These are phyloP conservation scores for Macrotyloma uniflorum DNA, from an alignment of 306 rosid species.

Conservation along the genomic window DNA sequence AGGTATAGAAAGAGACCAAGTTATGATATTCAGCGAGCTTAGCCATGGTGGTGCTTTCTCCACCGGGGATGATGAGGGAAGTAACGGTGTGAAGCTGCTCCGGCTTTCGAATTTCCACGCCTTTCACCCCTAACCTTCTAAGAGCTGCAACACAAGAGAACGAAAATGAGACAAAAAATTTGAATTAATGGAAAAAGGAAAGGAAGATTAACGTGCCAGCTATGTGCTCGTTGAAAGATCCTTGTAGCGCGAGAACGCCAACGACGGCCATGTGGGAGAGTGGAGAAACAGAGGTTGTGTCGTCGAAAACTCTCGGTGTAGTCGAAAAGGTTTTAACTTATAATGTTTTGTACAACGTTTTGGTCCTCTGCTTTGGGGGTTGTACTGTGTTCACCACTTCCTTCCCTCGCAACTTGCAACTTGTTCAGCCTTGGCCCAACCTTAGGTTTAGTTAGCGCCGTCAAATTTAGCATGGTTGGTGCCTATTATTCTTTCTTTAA, in stretches of 20 bases:
- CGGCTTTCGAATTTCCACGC: slow-evolving; percentile 85
- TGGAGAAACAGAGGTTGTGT: background rate
- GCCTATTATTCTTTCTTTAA: background rate
- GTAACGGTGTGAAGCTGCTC: slow-evolving; percentile 76
- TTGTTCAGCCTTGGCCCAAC: background rate
- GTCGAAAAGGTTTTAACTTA: background rate
- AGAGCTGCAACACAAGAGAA: slow-evolving; percentile 49
- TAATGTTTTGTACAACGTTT: background rate
- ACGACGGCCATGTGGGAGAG: slow-evolving; percentile 62
- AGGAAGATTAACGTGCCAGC: slow-evolving; percentile 52
- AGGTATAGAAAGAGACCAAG: slow-evolving; percentile 49
- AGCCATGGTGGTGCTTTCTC: slow-evolving; percentile 99
- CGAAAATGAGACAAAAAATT: background rate
- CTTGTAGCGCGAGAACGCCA: slow-evolving; percentile 96
- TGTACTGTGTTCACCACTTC: background rate
- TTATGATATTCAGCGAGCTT: slow-evolving; percentile 91
- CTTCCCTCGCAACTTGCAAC: background rate
- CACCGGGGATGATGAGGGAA: slow-evolving; percentile 94
- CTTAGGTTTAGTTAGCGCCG: background rate
- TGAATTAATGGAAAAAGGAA: background rate
- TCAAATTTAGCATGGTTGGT: background rate
- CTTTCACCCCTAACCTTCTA: slow-evolving; percentile 85
- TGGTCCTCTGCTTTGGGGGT: slow-evolving; percentile 36
- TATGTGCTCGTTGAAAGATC: slow-evolving; percentile 94
- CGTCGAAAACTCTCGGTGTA: background rate